Base-by-base conservation (phyloP, 2,329 filamentous ascomycete species). In the Metarhizium rileyi region DNA sequence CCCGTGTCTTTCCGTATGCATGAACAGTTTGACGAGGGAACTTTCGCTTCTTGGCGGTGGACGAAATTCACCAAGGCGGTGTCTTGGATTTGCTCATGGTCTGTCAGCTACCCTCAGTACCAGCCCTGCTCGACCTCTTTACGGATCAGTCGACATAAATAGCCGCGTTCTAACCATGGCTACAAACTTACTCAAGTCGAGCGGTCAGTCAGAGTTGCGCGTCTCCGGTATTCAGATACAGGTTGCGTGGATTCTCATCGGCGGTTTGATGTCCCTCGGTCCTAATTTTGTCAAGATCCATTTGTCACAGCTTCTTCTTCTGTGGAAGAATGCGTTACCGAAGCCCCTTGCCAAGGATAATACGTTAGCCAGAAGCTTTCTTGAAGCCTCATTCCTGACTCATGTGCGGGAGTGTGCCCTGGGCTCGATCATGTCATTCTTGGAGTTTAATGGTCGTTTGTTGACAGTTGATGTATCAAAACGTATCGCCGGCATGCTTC, bases 241-340 rank as follows among this genome's bases (percentile, higher is more conserved):
- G 63, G 90, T 98, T 2, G 93, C 93, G 5, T 98, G 93, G 91
- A 94, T 95, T 44, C 73, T 98, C 50, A 95, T 98, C 44, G 93
- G 94, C 35, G 93, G 94, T 0, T 72, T 98, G 49, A 97, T 97
- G 91, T 90, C 90, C 1, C 77, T 98, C 1, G 93, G 93, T 0
- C 91, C 93, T 4, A 97, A 95, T 65, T 98, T 98, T 65, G 91
- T 97, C 66, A 98, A 98, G 69, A 97, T 97, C 23, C 93, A 98
- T 67, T 77, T 98, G 7, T 91, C 90, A 2, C 93, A 98, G 62
- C 75, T 98, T 22, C 81, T 98, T 50, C 72, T 98, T 8, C 73
- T 98, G 6, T 98, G 93, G 93, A 95, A 95, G 67, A 98, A 97
- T 66, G 91, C 93, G 0, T 75, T 98, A 10, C 91, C 94, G 0